phyloP scores from a whole-genome alignment of 2,329 filamentous ascomycete genomes.

The Paecilomyces sp. region DNA sequence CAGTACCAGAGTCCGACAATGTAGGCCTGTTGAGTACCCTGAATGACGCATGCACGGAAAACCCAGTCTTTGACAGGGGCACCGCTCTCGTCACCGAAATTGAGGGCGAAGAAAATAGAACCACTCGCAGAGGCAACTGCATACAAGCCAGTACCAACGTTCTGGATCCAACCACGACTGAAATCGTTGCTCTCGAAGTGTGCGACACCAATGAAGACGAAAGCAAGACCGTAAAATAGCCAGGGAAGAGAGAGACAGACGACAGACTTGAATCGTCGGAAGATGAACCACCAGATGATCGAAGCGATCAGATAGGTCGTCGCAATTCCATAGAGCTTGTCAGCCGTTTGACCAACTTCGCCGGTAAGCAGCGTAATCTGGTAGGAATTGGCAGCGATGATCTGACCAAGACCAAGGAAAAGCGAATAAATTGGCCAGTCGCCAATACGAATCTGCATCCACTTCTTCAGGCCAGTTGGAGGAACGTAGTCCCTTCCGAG shows the following conservation, averaged over 20 bases:
- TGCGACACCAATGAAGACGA: slow-evolving; percentile 56
- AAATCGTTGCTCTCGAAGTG: slow-evolving; percentile 42
- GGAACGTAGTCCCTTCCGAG: slow-evolving; percentile 50
- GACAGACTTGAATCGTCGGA: slow-evolving; percentile 51
- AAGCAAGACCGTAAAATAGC: slow-evolving; percentile 56
- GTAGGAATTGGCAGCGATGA: slow-evolving; percentile 60
- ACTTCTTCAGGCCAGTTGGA: slow-evolving; percentile 49
- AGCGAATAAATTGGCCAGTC: slow-evolving; percentile 60
- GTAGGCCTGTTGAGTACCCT: slow-evolving; percentile 61
- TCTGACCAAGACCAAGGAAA: slow-evolving; percentile 55
- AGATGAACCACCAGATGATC: slow-evolving; percentile 56
- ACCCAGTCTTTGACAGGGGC: slow-evolving; percentile 59
- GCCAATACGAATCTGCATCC: slow-evolving; percentile 51
- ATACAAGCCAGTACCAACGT: slow-evolving; percentile 56
- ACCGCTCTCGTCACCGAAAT: slow-evolving; percentile 59
- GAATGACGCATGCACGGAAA: slow-evolving; percentile 59
- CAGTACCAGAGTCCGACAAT: slow-evolving; percentile 61
- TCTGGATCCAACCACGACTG: slow-evolving; percentile 49
- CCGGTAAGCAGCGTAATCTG: slow-evolving; percentile 62
- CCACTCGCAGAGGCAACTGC: slow-evolving; percentile 57
- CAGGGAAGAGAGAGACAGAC: slow-evolving; percentile 55
- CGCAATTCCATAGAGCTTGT: slow-evolving; percentile 55
- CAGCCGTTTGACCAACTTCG: slow-evolving; percentile 52
- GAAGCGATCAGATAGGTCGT: slow-evolving; percentile 53
- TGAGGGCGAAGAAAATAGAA: slow-evolving; percentile 59